phyloP scores from a whole-genome alignment of 2,329 filamentous ascomycete genomes.

The Ophiostoma populinum region DNA sequence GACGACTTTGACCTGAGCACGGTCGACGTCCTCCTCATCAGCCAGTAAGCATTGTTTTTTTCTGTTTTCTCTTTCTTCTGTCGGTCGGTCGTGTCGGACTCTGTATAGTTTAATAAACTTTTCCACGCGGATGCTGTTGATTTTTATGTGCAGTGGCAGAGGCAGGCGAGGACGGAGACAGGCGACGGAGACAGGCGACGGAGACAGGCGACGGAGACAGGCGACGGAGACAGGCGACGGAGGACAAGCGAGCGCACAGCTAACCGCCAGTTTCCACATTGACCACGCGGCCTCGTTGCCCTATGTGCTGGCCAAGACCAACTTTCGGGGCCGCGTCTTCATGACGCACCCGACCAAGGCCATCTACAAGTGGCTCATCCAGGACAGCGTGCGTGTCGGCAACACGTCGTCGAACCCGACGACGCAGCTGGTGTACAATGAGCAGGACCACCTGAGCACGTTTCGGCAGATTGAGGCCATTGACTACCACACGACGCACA shows the following conservation, averaged over 20 bases:
- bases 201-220: no score
- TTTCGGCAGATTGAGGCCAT: constrained; percentile 93
- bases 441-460: constrained; percentile 86
- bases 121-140: no score
- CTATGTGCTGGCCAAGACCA: constrained; percentile 94
- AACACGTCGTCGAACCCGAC: constrained; percentile 46
- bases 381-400: constrained; percentile 85
- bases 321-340: constrained; percentile 90
- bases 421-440: constrained; percentile 74
- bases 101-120: no score
- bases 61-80: background rate
- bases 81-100: no score
- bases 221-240: no score
- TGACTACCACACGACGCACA: constrained; percentile 95
- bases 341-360: constrained; percentile 99
- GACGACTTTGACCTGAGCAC: constrained; percentile 97
- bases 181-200: no score
- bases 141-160: no score
- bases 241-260: no score
- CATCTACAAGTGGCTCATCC: constrained; percentile 99
- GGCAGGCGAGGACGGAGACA: no score
- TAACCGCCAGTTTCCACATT: constrained; percentile 64
- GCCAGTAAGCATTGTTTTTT: constrained; percentile 61
- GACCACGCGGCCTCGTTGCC: constrained; percentile 98
- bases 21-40: constrained; percentile 91